Conservation (phyloP, 257 asterid genomes). For the Rubia yunnanensis region DNA sequence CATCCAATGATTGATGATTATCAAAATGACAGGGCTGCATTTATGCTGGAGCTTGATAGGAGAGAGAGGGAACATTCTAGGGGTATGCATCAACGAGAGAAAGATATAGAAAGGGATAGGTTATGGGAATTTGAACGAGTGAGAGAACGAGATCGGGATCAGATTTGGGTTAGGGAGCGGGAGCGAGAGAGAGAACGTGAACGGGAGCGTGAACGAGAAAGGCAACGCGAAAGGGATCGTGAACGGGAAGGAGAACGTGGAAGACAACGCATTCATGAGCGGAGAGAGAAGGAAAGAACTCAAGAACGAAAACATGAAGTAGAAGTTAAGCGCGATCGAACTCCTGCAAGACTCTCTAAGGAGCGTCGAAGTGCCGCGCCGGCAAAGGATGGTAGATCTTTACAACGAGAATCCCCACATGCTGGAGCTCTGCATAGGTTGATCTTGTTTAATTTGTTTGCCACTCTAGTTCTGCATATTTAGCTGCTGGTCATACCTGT, state of each 20-base stretch:
- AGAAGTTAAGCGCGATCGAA: slow-evolving; percentile 54
- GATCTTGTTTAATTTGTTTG: slow-evolving; percentile 56
- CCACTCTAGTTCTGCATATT: slow-evolving; percentile 49
- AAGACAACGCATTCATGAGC: slow-evolving; percentile 37
- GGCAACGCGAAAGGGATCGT: slow-evolving; percentile 47
- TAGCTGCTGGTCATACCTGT: slow-evolving; percentile 54
- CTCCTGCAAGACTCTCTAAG: slow-evolving; percentile 70
- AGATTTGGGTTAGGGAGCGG: slow-evolving; percentile 47
- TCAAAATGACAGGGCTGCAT: slow-evolving; percentile 55
- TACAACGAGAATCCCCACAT: slow-evolving; percentile 72
- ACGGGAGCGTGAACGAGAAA: slow-evolving; percentile 37
- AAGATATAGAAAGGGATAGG: slow-evolving; percentile 68
- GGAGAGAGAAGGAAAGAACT: slow-evolving; percentile 63
- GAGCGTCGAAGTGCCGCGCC: slow-evolving; percentile 68
- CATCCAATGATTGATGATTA: slow-evolving; percentile 57
- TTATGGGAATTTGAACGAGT: slow-evolving; percentile 53
- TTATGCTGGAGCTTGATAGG: slow-evolving; percentile 59
- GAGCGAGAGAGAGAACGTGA: slow-evolving; percentile 52
- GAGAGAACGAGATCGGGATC: slow-evolving; percentile 44
- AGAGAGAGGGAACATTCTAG: slow-evolving; percentile 58
- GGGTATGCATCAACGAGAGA: slow-evolving; percentile 66
- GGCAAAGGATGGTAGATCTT: slow-evolving; percentile 62
- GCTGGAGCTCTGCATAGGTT: slow-evolving; percentile 87
- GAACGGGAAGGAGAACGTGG: slow-evolving; percentile 47
- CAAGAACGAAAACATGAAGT: slow-evolving; percentile 56